Conservation (phyloP, 2,329 filamentous ascomycete species). For the Triangularia setosa region DNA sequence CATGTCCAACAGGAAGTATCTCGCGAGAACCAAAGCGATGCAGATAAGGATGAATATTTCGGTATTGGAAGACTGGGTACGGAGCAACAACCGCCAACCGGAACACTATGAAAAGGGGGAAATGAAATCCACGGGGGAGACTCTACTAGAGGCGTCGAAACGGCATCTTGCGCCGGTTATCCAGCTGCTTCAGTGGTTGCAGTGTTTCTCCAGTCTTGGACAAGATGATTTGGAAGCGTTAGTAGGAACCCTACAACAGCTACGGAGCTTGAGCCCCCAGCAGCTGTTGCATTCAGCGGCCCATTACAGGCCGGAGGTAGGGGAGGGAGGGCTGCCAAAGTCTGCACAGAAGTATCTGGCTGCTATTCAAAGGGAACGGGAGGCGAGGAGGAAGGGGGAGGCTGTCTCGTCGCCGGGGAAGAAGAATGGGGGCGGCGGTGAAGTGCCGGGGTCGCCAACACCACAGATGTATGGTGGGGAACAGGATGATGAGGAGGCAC, state of each 20-base stretch:
- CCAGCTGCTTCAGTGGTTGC: slow-evolving; percentile 93
- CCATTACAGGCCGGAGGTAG: slow-evolving; percentile 91
- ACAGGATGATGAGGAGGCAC: slow-evolving; percentile 64
- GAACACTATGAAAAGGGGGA: slow-evolving; percentile 95
- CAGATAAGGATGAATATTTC: slow-evolving; percentile 99
- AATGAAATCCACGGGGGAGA: slow-evolving; percentile 78
- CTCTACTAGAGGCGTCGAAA: slow-evolving; percentile 77
- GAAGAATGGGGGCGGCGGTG: slow-evolving; percentile 39
- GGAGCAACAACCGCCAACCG: slow-evolving; percentile 85
- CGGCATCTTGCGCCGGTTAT: slow-evolving; percentile 86
- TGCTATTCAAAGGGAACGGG: slow-evolving; percentile 71
- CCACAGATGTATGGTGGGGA: background rate
- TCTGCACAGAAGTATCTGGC: slow-evolving; percentile 82
- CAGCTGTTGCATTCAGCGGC: slow-evolving; percentile 90
- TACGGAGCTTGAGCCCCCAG: slow-evolving; percentile 77
- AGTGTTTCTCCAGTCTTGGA: slow-evolving; percentile 91
- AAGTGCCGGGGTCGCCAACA: slow-evolving; percentile 32
- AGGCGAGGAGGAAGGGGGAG: slow-evolving; percentile 54
- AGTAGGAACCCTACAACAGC: slow-evolving; percentile 81
- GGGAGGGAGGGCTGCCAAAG: slow-evolving; percentile 87
- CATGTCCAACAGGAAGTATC: slow-evolving; percentile 92
- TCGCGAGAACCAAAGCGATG: slow-evolving; percentile 97
- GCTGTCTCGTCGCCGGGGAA: slow-evolving; percentile 43
- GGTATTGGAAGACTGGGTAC: slow-evolving; percentile 90
- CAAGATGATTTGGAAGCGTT: slow-evolving; percentile 82